Evolutionary conservation across 106 monocot species (phyloP).

Genomic region (Dendrobium catenatum): DNA sequence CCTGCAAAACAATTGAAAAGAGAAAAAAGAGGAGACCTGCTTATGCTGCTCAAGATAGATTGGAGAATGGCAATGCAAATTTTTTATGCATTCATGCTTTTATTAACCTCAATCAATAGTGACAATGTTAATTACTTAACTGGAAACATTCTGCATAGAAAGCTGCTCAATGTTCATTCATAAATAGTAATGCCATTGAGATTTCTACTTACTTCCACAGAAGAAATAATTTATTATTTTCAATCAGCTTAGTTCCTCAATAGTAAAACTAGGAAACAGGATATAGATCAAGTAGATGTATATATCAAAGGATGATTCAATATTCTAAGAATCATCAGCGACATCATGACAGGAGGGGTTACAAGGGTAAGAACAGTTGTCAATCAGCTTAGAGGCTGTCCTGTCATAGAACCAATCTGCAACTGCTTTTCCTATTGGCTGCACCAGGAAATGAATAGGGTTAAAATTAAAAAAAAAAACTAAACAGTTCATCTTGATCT

Average conservation of each 20-base stretch:
- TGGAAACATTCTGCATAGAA: neutral
- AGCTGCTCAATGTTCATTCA: neutral
- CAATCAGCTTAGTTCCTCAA: too few species aligned
- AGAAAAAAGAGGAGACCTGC: too few species aligned
- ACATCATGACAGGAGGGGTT: conserved; percentile 62
- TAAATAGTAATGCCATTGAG: neutral
- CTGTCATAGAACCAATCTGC: conserved; percentile 82
- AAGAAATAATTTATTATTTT: too few species aligned
- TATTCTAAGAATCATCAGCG: conserved; percentile 15
- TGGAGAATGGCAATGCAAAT: too few species aligned
- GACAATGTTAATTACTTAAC: neutral
- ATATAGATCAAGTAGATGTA: too few species aligned
- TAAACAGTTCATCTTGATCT: too few species aligned
- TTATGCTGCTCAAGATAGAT: too few species aligned
- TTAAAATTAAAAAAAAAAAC: neutral
- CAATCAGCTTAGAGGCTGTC: conserved; percentile 43
- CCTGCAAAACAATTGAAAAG: too few species aligned
- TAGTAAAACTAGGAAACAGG: too few species aligned
- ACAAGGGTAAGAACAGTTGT: conserved; percentile 80
- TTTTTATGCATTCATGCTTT: too few species aligned
- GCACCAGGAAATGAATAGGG: conserved; percentile 10
- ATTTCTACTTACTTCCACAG: too few species aligned
- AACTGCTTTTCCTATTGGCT: conserved; percentile 81
- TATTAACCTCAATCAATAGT: neutral
- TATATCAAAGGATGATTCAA: neutral